Base-by-base conservation (phyloP, 306 rosid species). In the Quercus mongolica region DNA sequence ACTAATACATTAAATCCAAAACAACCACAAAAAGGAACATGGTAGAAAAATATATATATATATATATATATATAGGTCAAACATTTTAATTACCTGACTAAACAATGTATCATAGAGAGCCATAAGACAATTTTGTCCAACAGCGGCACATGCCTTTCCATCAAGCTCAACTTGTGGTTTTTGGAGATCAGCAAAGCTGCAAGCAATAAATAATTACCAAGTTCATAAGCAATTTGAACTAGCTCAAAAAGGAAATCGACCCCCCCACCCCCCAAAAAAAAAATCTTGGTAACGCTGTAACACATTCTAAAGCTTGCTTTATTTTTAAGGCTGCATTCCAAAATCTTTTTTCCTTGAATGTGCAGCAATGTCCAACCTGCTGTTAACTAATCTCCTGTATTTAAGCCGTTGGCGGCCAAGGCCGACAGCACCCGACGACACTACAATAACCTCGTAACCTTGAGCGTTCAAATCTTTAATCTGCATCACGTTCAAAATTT, bases 91-190 rank as follows among this genome's bases (percentile, higher is more conserved):
- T 84, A 95, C 99, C 98, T 95, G 97, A 84, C 89, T 87, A 87
- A 95, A 95, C 86, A 93, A 76, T 26, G 89, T 71, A 82, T 96
- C 99, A 41, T 96, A 96, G 70, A 92, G 90, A 82, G 98, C 97
- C 99, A 96, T 93, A 64, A 96, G 94, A 82, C 93, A 78, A 81
- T 79, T 91, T 75, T 96, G 99, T 80, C 99, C 99, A 86, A 93
- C 98, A 81, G 99, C 98, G 17, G 98, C 98, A 79, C 99, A 96
- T 23, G 99, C 99, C 83, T 96, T 96, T 74, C 99, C 98, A 83
- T 96, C 99, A 78, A 96, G 83, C 76, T 93, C 99, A 85, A 81
- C 88, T 88, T 93, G 98, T 69, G 98, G 99, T 80, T 90, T 96
- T 79, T 96, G 98, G 76, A 96, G 98, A 83, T 96, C 98, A 83